Evolutionary conservation across 129 eudicot species (phyloP).

Genomic region (Scalesia atractyloides): DNA sequence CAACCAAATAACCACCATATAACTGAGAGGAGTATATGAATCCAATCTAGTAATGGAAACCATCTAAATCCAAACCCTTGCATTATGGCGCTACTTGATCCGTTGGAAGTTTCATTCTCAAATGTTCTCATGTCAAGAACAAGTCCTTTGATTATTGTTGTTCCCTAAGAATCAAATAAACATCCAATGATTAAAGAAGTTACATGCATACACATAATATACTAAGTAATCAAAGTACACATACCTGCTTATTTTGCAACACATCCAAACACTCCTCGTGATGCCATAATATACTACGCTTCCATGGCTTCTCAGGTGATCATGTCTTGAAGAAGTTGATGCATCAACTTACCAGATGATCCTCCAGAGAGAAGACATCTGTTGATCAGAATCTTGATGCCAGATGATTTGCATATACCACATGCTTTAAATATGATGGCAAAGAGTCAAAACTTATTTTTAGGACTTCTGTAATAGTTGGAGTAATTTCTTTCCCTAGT

Average conservation of each 20-base stretch:
- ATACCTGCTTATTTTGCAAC: constrained; percentile 15
- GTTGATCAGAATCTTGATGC: constrained; percentile 10
- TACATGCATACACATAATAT: not conserved
- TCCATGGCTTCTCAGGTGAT: constrained; percentile 19
- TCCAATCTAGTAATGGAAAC: not conserved
- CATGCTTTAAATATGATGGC: not conserved
- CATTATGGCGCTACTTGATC: not conserved
- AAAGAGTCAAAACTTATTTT: constrained; percentile 16
- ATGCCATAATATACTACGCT: constrained; percentile 18
- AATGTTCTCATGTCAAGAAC: constrained; percentile 17
- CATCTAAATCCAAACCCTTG: not conserved
- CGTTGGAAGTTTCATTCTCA: not conserved
- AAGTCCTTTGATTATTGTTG: constrained; percentile 22
- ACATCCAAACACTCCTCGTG: not conserved
- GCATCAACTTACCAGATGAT: not conserved
- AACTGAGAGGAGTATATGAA: not conserved
- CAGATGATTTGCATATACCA: not conserved
- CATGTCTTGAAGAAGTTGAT: constrained; percentile 32
- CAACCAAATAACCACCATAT: no score
- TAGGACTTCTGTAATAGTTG: not conserved
- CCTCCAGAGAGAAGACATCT: constrained; percentile 19
- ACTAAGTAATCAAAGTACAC: no score
- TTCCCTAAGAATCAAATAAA: constrained; percentile 18
- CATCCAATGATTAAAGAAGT: not conserved
- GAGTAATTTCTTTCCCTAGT: constrained; percentile 6